Percentiles rank a stretch among this genome's conserved stretches.
These are phyloP conservation scores for Fusarium sp. DNA, from an alignment of 2,329 filamentous ascomycete species.

Conservation along the genomic window DNA sequence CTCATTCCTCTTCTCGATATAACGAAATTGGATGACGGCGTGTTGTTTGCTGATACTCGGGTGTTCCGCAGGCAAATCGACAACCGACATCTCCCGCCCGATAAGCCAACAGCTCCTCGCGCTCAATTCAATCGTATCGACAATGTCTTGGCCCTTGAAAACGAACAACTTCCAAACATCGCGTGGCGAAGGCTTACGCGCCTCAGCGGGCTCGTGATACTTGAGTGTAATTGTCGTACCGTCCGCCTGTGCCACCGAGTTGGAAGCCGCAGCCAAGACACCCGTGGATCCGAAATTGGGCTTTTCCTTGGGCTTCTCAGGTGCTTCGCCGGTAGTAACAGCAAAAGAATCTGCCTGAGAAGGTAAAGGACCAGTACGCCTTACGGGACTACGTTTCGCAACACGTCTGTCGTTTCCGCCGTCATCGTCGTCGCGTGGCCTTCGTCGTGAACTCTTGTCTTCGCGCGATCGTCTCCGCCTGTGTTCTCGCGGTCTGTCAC, in stretches of 20 bases:
- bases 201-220: conserved; percentile 95
- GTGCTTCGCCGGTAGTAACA: conserved; percentile 63
- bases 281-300: conserved; percentile 89
- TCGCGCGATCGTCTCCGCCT: conserved; percentile 55
- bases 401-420: conserved; percentile 43
- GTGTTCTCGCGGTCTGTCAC: conserved; percentile 47
- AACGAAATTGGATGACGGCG: conserved; percentile 93
- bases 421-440: conserved; percentile 43
- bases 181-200: conserved; percentile 85
- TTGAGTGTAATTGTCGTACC: conserved; percentile 87
- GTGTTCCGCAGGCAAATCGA: conserved; percentile 88
- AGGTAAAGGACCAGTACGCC: conserved; percentile 66
- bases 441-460: conserved; percentile 47
- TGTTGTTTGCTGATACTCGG: conserved; percentile 96
- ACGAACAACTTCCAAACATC: conserved; percentile 92
- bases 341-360: conserved; percentile 74
- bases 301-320: conserved; percentile 81
- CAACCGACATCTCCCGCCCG: conserved; percentile 84
- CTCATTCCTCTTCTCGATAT: conserved; percentile 86
- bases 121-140: conserved; percentile 86
- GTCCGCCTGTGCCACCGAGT: conserved; percentile 78
- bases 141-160: conserved; percentile 86
- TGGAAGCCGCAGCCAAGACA: conserved; percentile 88
- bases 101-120: conserved; percentile 91
- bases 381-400: conserved; percentile 48